Evolutionary conservation across 345 rosid genomes (phyloP).

Genomic region (Eucalyptus shirleyi): DNA sequence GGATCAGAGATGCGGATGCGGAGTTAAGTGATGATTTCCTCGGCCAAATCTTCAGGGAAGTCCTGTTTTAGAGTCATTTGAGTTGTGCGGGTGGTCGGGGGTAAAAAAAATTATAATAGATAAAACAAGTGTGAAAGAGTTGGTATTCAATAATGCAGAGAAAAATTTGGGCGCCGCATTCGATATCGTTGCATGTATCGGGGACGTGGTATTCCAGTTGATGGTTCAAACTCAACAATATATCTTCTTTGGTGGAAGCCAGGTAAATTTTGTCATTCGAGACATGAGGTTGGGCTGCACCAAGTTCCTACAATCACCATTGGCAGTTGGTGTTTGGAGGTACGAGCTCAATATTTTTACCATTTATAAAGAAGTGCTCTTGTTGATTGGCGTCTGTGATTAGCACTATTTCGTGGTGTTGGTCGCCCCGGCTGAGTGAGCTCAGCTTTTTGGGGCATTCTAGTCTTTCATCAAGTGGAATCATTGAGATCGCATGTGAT

Average conservation of each 20-base stretch:
- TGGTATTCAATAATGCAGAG: neutral
- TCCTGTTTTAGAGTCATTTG: neutral
- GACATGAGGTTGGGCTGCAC: neutral
- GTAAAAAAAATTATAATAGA: neutral
- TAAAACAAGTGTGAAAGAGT: neutral
- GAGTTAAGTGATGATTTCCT: neutral
- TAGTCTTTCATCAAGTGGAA: neutral
- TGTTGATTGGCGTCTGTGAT: neutral
- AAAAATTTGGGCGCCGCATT: neutral
- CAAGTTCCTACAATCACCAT: neutral
- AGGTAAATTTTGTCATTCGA: neutral
- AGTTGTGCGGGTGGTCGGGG: neutral
- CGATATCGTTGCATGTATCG: neutral
- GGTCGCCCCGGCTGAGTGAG: neutral
- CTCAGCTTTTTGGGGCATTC: neutral
- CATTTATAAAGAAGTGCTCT: neutral
- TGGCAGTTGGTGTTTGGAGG: neutral
- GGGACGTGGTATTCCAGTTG: neutral
- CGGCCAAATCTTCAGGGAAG: neutral
- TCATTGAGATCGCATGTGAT: neutral
- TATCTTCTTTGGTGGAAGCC: neutral
- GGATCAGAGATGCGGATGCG: neutral
- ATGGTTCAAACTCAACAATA: neutral
- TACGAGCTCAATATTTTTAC: neutral
- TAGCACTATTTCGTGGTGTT: neutral